phyloP scores from a whole-genome alignment of 495 filamentous ascomycete species.

The Letharia columbiana region DNA sequence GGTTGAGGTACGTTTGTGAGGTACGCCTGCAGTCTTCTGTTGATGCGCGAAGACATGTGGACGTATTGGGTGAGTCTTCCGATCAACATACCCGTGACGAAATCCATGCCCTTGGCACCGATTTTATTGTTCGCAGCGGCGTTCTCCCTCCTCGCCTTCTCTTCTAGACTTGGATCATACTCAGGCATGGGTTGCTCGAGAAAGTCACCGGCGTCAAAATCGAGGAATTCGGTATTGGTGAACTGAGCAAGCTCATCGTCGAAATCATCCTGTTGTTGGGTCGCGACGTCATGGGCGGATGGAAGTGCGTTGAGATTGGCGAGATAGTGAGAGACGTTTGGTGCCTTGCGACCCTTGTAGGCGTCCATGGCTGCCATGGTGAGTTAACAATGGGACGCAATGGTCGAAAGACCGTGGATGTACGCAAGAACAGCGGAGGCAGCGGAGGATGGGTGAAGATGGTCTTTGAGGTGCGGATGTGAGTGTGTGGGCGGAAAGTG shows the following conservation, averaged over 20 bases:
- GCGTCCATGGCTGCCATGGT: constrained; percentile 46
- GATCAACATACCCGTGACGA: constrained; percentile 18
- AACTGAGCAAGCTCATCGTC: constrained; percentile 79
- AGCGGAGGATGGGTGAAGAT: background rate
- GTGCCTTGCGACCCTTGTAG: constrained; percentile 60
- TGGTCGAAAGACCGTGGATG: background rate
- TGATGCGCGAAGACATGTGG: background rate
- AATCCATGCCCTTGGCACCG: constrained; percentile 15
- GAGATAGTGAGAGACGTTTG: constrained; percentile 82
- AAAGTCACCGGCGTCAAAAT: constrained; percentile 57
- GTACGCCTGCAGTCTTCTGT: too few relatives aligned
- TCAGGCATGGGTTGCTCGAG: background rate
- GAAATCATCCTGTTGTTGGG: constrained; percentile 50
- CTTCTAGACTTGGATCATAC: constrained; percentile 3
- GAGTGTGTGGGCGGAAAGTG: background rate
- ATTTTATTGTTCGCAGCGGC: constrained; percentile 3
- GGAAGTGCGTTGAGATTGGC: constrained; percentile 75
- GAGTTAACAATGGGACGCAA: background rate
- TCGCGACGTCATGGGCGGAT: constrained; percentile 54
- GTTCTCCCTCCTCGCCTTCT: constrained; percentile 8
- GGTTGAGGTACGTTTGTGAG: too few relatives aligned
- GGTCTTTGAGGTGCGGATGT: too few relatives aligned
- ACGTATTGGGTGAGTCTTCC: background rate
- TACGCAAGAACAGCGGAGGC: background rate
- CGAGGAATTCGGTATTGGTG: constrained; percentile 89